These are phyloP conservation scores for Beta vulgaris DNA, from an alignment of 148 eudicot genomes.

Conservation along the genomic window DNA sequence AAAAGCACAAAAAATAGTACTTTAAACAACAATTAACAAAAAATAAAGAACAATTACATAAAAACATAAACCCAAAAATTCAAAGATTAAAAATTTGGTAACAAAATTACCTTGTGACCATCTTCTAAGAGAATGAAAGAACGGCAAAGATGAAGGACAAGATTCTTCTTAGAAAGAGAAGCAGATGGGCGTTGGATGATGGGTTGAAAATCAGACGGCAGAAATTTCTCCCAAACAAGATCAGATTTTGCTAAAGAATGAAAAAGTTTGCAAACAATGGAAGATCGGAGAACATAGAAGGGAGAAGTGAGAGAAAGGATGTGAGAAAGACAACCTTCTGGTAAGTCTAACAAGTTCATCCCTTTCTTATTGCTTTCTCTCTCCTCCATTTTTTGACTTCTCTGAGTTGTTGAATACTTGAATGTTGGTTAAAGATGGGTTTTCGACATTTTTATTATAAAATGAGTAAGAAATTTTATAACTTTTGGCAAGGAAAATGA, in stretches of 20 bases:
- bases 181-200: background rate
- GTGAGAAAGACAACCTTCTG: constrained; percentile 29
- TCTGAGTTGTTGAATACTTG: background rate
- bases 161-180: constrained; percentile 12
- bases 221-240: constrained; percentile 25
- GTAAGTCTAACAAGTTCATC: constrained; percentile 29
- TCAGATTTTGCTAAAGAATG: constrained; percentile 24
- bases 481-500: too few species aligned
- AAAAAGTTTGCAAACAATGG: constrained; percentile 23
- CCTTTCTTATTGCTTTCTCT: constrained; percentile 17
- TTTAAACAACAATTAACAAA: background rate
- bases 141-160: constrained; percentile 29
- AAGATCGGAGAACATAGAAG: constrained; percentile 22
- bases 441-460: background rate
- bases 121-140: constrained; percentile 23
- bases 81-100: background rate
- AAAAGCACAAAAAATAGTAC: background rate
- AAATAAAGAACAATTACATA: background rate
- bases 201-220: constrained; percentile 23
- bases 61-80: background rate
- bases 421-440: background rate
- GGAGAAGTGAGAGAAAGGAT: constrained; percentile 34
- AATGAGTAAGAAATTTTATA: too few species aligned
- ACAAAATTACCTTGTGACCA: constrained; percentile 24
- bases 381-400: constrained; percentile 9